Conservation (phyloP, 331 rosid genomes). For the Dryas integrifolia region DNA sequence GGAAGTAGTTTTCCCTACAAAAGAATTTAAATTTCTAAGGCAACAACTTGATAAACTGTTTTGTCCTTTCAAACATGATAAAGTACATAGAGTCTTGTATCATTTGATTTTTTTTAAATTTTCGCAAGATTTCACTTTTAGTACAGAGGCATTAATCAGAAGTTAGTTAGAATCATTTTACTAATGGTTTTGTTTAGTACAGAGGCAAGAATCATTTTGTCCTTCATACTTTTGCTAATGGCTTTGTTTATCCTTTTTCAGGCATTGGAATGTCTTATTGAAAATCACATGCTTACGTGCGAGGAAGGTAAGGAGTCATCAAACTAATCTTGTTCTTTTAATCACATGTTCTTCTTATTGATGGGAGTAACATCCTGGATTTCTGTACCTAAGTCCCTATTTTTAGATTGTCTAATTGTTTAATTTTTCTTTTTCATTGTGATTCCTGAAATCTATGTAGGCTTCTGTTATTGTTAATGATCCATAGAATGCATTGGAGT, state of each 20-base stretch:
- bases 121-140: not conserved
- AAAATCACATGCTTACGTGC: constrained; percentile 92
- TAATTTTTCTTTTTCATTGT: not conserved
- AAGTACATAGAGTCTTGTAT: not conserved
- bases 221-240: constrained; percentile 15
- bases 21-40: constrained; percentile 2
- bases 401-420: not conserved
- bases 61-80: not conserved
- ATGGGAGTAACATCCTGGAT: not conserved
- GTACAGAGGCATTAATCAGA: not conserved
- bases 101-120: not conserved
- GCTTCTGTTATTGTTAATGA: constrained; percentile 1
- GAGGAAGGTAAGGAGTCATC: constrained; percentile 61
- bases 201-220: not conserved
- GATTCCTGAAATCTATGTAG: constrained; percentile 4
- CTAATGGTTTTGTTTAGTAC: not conserved
- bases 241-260: constrained; percentile 33
- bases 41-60: not conserved
- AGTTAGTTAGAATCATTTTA: not conserved
- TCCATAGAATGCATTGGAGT: not conserved
- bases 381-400: not conserved
- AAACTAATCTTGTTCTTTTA: constrained; percentile 14
- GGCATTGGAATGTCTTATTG: constrained; percentile 96
- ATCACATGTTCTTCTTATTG: not conserved
- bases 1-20: not conserved